Evolutionary conservation across 805 yeast genomes (phyloP).

Genomic region (Candida manassasensis): DNA sequence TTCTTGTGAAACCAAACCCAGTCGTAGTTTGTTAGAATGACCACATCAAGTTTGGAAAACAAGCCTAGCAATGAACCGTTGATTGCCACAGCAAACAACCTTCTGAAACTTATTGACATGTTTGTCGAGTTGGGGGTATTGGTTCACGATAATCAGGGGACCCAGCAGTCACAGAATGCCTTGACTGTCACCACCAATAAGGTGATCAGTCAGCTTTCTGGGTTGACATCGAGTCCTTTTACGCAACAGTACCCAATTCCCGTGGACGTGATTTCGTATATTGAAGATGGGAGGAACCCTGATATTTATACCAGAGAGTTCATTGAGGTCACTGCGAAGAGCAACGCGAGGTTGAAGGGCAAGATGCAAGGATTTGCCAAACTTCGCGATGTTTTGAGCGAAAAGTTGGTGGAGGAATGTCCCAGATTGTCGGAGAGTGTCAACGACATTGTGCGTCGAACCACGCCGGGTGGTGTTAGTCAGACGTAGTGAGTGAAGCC

Average conservation of each 20-base stretch:
- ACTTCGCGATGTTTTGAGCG: constrained; percentile 62
- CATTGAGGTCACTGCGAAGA: constrained; percentile 86
- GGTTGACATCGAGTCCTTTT: constrained; percentile 27
- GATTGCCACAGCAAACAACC: constrained; percentile 25
- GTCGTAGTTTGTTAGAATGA: constrained; percentile 16
- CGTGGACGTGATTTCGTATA: constrained; percentile 80
- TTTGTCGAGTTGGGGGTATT: constrained; percentile 86
- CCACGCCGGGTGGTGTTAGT: constrained; percentile 18
- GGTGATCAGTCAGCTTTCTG: constrained; percentile 33
- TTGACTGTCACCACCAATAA: constrained; percentile 39
- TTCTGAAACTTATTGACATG: constrained; percentile 51
- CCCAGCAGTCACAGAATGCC: constrained; percentile 65
- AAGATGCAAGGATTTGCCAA: constrained; percentile 66
- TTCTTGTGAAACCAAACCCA: too few species aligned
- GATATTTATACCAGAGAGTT: constrained; percentile 96
- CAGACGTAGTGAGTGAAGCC: too few species aligned
- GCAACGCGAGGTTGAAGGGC: constrained; percentile 84
- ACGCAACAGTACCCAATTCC: constrained; percentile 52
- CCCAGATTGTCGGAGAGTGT: constrained; percentile 67
- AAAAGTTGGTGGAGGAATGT: constrained; percentile 67
- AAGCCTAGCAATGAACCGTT: constrained; percentile 25
- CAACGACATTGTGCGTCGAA: constrained; percentile 48
- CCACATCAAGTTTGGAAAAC: constrained; percentile 23
- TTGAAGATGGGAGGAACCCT: constrained; percentile 95
- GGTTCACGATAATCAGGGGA: constrained; percentile 91